These are phyloP conservation scores for Erysiphe pulchra DNA, from an alignment of 2,329 filamentous ascomycete genomes.

Conservation along the genomic window DNA sequence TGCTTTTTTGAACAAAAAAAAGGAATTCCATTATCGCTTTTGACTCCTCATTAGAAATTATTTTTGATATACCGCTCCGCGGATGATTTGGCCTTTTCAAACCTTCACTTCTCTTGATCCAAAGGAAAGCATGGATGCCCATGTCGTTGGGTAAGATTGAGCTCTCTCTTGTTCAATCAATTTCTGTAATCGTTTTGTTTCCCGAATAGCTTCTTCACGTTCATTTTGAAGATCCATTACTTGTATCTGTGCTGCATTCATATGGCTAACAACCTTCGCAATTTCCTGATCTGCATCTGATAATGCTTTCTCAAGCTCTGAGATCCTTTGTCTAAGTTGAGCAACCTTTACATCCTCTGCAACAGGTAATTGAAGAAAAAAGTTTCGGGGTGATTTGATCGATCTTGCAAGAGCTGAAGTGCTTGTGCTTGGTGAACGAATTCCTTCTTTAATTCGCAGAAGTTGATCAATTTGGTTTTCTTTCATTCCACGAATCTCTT, in stretches of 20 bases:
- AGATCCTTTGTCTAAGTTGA: constrained; percentile 49
- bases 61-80: too few relatives aligned
- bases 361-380: constrained; percentile 1
- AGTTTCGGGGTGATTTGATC: constrained; percentile 27
- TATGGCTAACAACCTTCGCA: constrained; percentile 57
- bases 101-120: too few relatives aligned
- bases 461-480: constrained; percentile 58
- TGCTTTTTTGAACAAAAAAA: too few relatives aligned
- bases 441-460: constrained; percentile 37
- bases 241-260: constrained; percentile 65
- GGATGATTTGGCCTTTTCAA: too few relatives aligned
- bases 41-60: too few relatives aligned
- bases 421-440: constrained; percentile 24
- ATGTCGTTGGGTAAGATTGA: background rate
- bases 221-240: constrained; percentile 55
- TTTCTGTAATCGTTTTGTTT: constrained; percentile 43
- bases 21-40: too few relatives aligned
- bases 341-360: constrained; percentile 45
- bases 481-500: constrained; percentile 50
- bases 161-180: constrained; percentile 24
- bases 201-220: constrained; percentile 45
- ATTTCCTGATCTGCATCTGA: constrained; percentile 54
- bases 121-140: background rate
- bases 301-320: constrained; percentile 64
- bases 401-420: constrained; percentile 31